Base-by-base conservation (phyloP, 345 rosid genomes). In the Eutrema heterophyllum region DNA sequence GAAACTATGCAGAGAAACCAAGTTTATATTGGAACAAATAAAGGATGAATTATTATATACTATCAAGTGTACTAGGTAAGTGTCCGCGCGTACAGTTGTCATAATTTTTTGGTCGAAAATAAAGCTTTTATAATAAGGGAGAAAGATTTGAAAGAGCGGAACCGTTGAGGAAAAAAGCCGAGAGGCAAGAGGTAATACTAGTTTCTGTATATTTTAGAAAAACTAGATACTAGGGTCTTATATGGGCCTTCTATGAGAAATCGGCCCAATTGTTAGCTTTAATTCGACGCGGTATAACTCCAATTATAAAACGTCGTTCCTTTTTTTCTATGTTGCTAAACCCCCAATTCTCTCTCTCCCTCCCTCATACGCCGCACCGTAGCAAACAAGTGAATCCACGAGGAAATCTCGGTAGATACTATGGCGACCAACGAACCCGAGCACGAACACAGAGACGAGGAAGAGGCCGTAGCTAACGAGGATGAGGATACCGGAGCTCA, bases 401-500 rank as follows among this genome's bases (percentile, higher is more conserved):
- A 60, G 44, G 24, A 7, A 16, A 46, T 21, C 58, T 66, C 61
- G 45, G 62, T 18, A 26, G 39, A 18, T 16, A 64, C 52, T 67
- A 91, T 91, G 97, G 89, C 93, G 12, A 84, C 76, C 83, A 79
- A 61, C 21, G 89, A 86, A 30, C 92, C 92, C 21, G 81, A 84
- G 48, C 85, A 64, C 81, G 83, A 80, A 77, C 85, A 58, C 82
- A 80, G 89, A 74, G 98, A 88, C 14, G 96, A 82, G 3, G 97
- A 87, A 63, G 92, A 86, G 5, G 73, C 86, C 7, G 89, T 83
- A 32, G 85, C 91, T 69, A 88, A 77, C 62, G 97, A 93, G 5
- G 98, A 93, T 40, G 98, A 93, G 81, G 99, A 95, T 77, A 92
- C 99, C 59, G 97, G 99, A 33, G 99, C 92, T 72, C 96, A 88